Percentiles rank a stretch among this genome's conserved stretches.
These are phyloP conservation scores for Gossypium schwendimanii DNA, from an alignment of 441 rosid genomes.

Conservation along the genomic window DNA sequence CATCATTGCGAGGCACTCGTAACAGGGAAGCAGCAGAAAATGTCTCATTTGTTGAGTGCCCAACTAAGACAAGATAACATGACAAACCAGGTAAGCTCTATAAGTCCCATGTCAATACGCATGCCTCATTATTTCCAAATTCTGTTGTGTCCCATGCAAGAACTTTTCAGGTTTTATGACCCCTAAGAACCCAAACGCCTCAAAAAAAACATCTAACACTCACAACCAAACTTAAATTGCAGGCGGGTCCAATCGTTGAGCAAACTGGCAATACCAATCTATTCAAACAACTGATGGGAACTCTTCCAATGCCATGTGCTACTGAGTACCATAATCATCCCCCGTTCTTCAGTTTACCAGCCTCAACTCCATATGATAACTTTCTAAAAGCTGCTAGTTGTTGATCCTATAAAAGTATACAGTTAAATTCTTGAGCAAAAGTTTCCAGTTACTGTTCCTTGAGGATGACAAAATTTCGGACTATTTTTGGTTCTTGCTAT, in stretches of 20 bases:
- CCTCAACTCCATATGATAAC: conserved; percentile 78
- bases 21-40: conserved; percentile 57
- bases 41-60: conserved; percentile 46
- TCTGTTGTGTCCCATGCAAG: not conserved
- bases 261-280: conserved; percentile 20
- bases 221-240: conserved; percentile 16
- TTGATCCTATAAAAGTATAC: conserved; percentile 26
- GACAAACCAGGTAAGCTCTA: conserved; percentile 14
- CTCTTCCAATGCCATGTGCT: conserved; percentile 33
- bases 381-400: conserved; percentile 96
- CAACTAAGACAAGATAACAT: conserved; percentile 34
- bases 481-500: not conserved
- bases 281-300: conserved; percentile 16
- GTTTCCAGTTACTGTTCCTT: not conserved
- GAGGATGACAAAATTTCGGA: not conserved
- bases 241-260: conserved; percentile 40
- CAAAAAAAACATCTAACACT: not conserved
- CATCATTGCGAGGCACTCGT: conserved; percentile 59
- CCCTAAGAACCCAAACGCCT: not conserved
- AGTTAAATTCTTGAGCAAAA: not conserved
- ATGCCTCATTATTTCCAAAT: not conserved
- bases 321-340: conserved; percentile 47
- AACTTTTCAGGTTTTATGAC: not conserved
- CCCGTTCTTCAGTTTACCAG: conserved; percentile 56
- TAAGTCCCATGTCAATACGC: not conserved